phyloP scores from a whole-genome alignment of 129 eudicot species.

The Arctium lappa region DNA sequence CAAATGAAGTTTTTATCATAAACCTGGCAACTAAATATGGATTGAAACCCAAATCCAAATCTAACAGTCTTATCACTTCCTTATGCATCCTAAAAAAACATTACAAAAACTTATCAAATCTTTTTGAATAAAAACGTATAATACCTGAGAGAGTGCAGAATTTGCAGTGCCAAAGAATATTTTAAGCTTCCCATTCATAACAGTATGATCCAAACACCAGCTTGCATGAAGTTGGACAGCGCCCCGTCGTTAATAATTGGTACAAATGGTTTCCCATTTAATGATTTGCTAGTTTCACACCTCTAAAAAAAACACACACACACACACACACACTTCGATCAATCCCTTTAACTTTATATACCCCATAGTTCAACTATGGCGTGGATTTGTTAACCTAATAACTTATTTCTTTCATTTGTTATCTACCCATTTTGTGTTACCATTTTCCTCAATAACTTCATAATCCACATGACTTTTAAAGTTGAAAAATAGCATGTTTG shows the following conservation, averaged over 20 bases:
- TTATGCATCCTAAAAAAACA: too few species aligned
- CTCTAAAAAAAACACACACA: slow-evolving; percentile 42
- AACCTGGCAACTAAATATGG: too few species aligned
- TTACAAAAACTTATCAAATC: not conserved
- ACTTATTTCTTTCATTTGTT: too few species aligned
- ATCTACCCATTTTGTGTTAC: too few species aligned
- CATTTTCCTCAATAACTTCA: not conserved
- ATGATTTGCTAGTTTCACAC: slow-evolving; percentile 48
- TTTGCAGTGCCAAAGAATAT: slow-evolving; percentile 90
- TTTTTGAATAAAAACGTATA: not conserved
- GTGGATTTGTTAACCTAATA: too few species aligned
- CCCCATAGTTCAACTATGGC: too few species aligned
- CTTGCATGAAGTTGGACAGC: slow-evolving; percentile 53
- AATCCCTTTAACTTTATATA: not conserved
- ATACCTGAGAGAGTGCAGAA: slow-evolving; percentile 81
- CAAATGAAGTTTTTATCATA: too few species aligned
- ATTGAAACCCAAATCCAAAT: too few species aligned
- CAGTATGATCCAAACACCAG: slow-evolving; percentile 56
- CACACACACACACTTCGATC: not conserved
- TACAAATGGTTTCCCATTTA: slow-evolving; percentile 68
- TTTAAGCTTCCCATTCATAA: slow-evolving; percentile 61
- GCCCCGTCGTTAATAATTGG: slow-evolving; percentile 56
- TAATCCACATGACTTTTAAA: not conserved
- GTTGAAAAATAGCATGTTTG: not conserved
- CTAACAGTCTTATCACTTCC: too few species aligned